These are phyloP conservation scores for Venustampulla echinocandica DNA, from an alignment of 495 filamentous ascomycete species.

Conservation along the genomic window DNA sequence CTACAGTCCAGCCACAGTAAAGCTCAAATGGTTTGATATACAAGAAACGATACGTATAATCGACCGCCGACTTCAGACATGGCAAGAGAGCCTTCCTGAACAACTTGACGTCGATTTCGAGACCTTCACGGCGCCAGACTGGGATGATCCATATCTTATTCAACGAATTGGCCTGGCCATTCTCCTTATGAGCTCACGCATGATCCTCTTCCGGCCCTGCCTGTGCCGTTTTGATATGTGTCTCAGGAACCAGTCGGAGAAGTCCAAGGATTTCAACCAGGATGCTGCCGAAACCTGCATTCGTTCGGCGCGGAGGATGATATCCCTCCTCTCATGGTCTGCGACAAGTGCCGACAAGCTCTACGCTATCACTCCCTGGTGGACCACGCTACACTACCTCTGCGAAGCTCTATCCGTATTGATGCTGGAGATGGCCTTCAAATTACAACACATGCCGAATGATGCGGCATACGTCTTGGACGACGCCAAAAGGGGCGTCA, in stretches of 20 bases:
- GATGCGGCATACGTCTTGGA: conserved; percentile 41
- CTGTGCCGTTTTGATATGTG: conserved; percentile 45
- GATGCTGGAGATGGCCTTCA: conserved; percentile 48
- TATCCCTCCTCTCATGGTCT: conserved; percentile 44
- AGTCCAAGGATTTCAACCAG: conserved; percentile 40
- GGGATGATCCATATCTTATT: conserved; percentile 22
- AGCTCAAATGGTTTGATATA: conserved; percentile 49
- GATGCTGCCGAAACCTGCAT: conserved; percentile 49
- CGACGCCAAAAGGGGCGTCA: conserved; percentile 45
- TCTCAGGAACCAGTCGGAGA: conserved; percentile 34
- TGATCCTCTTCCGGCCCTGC: conserved; percentile 54
- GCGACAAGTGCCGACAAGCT: conserved; percentile 28
- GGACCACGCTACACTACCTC: conserved; percentile 53
- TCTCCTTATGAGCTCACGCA: conserved; percentile 48
- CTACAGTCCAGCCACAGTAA: conserved; percentile 47
- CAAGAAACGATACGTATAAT: conserved; percentile 48
- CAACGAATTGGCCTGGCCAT: conserved; percentile 38
- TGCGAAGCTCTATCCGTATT: conserved; percentile 53
- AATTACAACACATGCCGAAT: conserved; percentile 45
- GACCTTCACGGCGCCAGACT: conserved; percentile 11
- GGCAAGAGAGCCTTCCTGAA: conserved; percentile 43
- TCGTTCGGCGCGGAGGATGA: conserved; percentile 44
- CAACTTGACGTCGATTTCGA: conserved; percentile 37
- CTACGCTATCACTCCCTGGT: conserved; percentile 50
- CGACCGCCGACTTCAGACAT: conserved; percentile 42